Conservation (phyloP, 768 basidiomycete genomes). For the Chlorophyllum brunneum region DNA sequence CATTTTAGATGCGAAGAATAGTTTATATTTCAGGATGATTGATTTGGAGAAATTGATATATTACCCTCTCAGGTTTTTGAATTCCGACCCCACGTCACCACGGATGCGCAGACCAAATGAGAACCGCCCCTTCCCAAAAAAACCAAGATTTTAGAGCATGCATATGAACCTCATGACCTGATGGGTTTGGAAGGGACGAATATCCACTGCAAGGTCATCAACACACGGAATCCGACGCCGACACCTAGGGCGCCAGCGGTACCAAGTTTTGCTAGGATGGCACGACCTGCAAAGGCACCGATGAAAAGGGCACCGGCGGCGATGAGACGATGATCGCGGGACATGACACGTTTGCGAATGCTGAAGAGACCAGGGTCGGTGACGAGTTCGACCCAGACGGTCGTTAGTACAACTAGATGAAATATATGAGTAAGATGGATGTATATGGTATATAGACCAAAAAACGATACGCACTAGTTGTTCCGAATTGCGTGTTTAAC, state of each 20-base stretch:
- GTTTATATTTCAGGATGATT: too few species aligned
- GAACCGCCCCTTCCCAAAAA: too few species aligned
- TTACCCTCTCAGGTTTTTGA: too few species aligned
- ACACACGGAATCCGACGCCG: slow-evolving; percentile 55
- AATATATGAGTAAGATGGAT: background rate
- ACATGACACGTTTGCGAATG: slow-evolving; percentile 42
- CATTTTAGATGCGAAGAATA: too few species aligned
- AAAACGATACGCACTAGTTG: slow-evolving; percentile 50
- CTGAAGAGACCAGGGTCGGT: slow-evolving; percentile 75
- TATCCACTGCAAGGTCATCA: slow-evolving; percentile 64
- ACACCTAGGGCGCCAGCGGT: slow-evolving; percentile 64
- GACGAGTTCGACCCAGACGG: slow-evolving; percentile 86
- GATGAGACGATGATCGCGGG: slow-evolving; percentile 70
- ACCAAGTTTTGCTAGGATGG: slow-evolving; percentile 56
- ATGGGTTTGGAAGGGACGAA: slow-evolving; percentile 47
- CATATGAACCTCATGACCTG: too few species aligned
- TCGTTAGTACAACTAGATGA: slow-evolving; percentile 80
- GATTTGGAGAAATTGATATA: too few species aligned
- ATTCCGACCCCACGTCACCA: too few species aligned
- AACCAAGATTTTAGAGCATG: too few species aligned
- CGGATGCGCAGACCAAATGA: too few species aligned
- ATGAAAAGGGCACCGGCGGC: slow-evolving; percentile 68
- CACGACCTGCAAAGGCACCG: slow-evolving; percentile 67
- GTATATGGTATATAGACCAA: background rate
- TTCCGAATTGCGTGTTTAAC: slow-evolving; percentile 74